A percentile compares a stretch with the other conserved stretches of the same genome.
phyloP scores from a whole-genome alignment of 2,329 filamentous ascomycete genomes.

The Cercospora zeae-maydis region DNA sequence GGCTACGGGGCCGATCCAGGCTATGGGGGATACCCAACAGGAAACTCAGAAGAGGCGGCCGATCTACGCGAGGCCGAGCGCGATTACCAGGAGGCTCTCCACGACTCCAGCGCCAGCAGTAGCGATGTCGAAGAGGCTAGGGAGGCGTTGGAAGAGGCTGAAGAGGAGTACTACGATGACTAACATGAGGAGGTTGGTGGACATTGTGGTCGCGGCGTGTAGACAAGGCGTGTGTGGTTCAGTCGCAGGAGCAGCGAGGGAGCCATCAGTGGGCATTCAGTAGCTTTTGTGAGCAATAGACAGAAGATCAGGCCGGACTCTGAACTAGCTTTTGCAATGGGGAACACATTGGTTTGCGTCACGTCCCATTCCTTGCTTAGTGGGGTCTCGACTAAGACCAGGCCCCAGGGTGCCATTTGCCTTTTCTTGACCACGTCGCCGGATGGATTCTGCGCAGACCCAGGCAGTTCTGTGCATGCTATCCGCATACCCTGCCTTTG shows the following conservation, averaged over 20 bases:
- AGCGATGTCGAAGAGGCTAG: conserved; percentile 24
- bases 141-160: conserved; percentile 23
- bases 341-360: too few relatives aligned
- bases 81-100: conserved; percentile 23
- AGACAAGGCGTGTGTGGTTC: neutral
- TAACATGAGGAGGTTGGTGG: conserved; percentile 5
- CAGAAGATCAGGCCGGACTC: too few relatives aligned
- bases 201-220: neutral
- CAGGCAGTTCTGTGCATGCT: neutral
- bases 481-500: neutral
- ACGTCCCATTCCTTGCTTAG: too few relatives aligned
- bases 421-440: neutral
- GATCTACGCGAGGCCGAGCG: conserved; percentile 22
- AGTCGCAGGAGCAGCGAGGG: neutral
- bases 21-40: neutral
- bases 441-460: neutral
- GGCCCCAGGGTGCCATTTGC: too few relatives aligned
- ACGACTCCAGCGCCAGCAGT: conserved; percentile 25
- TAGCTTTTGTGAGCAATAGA: neutral
- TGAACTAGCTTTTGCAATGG: too few relatives aligned
- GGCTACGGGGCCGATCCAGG: conserved; percentile 4
- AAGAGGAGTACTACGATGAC: conserved; percentile 24
- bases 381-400: too few relatives aligned
- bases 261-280: neutral
- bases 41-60: neutral